Conservation (phyloP, 106 monocot species). For the Allium fistulosum region DNA sequence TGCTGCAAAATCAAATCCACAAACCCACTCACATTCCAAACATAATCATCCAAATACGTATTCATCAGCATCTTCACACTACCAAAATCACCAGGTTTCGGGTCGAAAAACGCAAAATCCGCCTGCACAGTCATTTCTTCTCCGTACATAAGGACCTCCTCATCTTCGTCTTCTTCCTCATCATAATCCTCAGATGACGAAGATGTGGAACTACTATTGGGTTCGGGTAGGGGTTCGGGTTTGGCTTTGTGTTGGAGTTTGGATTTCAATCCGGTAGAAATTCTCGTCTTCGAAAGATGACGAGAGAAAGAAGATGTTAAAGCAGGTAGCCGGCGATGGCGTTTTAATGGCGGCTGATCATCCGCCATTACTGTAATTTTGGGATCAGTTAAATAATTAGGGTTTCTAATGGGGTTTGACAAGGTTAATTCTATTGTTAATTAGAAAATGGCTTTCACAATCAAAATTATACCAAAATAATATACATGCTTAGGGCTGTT, state of each 20-base stretch:
- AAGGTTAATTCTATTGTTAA: no score
- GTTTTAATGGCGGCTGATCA: conserved; percentile 10
- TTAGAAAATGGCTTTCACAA: no score
- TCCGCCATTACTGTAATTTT: conserved; percentile 5
- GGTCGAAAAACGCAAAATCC: conserved; percentile 95
- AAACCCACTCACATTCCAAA: conserved; percentile 82
- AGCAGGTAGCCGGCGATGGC: conserved; percentile 4
- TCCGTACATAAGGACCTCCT: conserved; percentile 4
- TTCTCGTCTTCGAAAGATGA: conserved; percentile 7
- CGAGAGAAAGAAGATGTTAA: conserved; percentile 30
- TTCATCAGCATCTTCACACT: conserved; percentile 72
- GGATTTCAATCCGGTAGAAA: neutral
- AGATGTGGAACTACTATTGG: neutral
- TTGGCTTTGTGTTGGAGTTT: neutral
- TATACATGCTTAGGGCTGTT: no score
- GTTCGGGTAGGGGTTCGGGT: neutral
- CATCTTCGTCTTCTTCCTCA: conserved; percentile 6
- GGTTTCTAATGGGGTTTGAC: neutral
- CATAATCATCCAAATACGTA: conserved; percentile 48
- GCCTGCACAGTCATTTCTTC: conserved; percentile 42
- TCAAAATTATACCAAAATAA: no score
- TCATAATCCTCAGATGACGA: neutral
- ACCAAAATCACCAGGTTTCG: conserved; percentile 69
- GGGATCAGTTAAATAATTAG: neutral
- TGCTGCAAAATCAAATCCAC: conserved; percentile 86